Percentiles rank a stretch among this genome's conserved stretches.
Conservation (phyloP, 495 filamentous ascomycete species). For the Tuber microsphaerosporum region DNA sequence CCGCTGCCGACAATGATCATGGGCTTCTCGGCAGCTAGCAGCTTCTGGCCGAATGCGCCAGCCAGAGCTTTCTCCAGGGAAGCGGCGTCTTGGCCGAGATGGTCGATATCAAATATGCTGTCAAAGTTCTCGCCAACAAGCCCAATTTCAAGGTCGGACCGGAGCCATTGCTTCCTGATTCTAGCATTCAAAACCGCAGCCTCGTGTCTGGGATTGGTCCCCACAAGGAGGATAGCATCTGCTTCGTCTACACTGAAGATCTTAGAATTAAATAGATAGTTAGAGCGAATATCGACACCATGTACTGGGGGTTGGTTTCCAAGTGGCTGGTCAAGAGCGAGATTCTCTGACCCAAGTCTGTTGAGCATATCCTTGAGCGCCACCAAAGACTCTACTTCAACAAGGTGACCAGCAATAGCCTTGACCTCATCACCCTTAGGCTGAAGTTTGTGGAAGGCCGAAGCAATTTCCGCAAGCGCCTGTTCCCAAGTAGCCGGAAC, state of each 20-base stretch:
- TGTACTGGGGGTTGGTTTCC: conserved; percentile 80
- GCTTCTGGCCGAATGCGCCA: conserved; percentile 86
- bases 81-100: conserved; percentile 69
- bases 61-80: conserved; percentile 75
- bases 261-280: conserved; percentile 92
- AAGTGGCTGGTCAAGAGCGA: conserved; percentile 80
- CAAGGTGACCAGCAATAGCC: conserved; percentile 80
- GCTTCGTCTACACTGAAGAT: conserved; percentile 89
- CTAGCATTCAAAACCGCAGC: conserved; percentile 90
- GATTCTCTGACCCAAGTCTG: conserved; percentile 89
- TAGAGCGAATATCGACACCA: conserved; percentile 86
- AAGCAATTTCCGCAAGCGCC: conserved; percentile 73
- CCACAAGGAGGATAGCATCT: conserved; percentile 83
- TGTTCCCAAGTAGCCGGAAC: conserved; percentile 89
- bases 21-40: conserved; percentile 75
- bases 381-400: conserved; percentile 84
- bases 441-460: conserved; percentile 64
- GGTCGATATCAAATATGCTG: conserved; percentile 85
- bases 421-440: conserved; percentile 91
- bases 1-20: conserved; percentile 94
- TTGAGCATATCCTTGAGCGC: conserved; percentile 96
- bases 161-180: conserved; percentile 94
- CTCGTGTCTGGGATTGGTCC: conserved; percentile 90
- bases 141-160: conserved; percentile 87
- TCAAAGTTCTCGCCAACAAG: conserved; percentile 87